Evolutionary conservation across 2,329 filamentous ascomycete species (phyloP), one percentile per base, ranked within the genome.

Genomic region (Neofusicoccum kwambonambiense): DNA sequence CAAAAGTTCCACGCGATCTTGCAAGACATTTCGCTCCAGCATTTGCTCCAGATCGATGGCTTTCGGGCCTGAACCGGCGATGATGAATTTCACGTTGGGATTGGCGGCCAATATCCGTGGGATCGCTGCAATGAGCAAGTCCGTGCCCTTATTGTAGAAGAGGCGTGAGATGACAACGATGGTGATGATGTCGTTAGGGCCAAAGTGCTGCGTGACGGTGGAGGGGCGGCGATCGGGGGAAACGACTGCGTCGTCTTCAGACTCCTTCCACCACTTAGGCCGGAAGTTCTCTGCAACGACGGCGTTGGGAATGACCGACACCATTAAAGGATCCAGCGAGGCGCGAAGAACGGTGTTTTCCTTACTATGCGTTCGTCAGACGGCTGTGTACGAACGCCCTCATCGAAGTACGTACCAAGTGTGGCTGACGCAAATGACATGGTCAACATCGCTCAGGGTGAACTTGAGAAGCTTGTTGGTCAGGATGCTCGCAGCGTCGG

Each of bases 401-500:
- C 17, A 12, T 11, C 3, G 17, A 22, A 7, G 13, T 19, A 68
- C 70, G n/a, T 81, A 95, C 93, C 94, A 97, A 44, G 95, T 99
- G 82, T 99, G 93, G 78, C 93, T 97, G 72, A 99, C 95, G 73
- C 95, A 99, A 52, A 99, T 96, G 67, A 96, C 93, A 83, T 99
- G 95, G 74, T 98, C 95, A 13, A 99, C 93, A 75, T 99, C 95
- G 76, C 94, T 98, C 68, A 99, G 77, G 0, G 88, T 94, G 74
- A 99, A 99, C 76, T 99, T 99, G 64, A 99, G 84, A 44, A 99
- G 82, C 80, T 99, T 99, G 76, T 99, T 99, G 37, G 94, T 96
- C 66, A 99, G 82, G 68, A 99, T 99, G 69, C 94, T 98, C 1
- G 88, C 92, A 0, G 95, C 93, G 78, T 99, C 96, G 51, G 94